Evolutionary conservation across 139 green algal genomes (phyloP).

Genomic region (Zygnema circumcarinatum): DNA sequence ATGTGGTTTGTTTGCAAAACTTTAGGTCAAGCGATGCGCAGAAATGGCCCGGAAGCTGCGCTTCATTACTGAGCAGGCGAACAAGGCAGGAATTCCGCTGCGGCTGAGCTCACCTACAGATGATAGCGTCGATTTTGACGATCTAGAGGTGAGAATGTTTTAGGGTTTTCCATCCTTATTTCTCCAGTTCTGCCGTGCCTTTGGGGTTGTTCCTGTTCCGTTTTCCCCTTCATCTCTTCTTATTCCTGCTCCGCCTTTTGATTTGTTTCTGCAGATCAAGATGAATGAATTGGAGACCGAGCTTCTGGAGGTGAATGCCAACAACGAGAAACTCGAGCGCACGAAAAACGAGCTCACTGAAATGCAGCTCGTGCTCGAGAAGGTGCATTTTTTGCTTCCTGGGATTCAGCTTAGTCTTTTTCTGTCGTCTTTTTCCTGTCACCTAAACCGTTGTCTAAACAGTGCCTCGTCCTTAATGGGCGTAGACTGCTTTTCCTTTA

Average conservation of each 20-base stretch:
- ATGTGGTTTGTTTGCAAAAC: too few relatives aligned
- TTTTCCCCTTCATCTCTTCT: too few relatives aligned
- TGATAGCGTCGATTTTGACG: conserved; percentile 73
- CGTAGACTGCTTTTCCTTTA: neutral
- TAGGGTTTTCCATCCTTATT: too few relatives aligned
- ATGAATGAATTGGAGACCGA: conserved; percentile 89
- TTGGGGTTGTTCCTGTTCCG: too few relatives aligned
- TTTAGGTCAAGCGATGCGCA: conserved; percentile 94
- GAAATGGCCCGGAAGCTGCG: conserved; percentile 95
- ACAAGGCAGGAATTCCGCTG: conserved; percentile 72
- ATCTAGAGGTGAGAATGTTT: conserved; percentile 75
- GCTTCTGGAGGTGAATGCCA: conserved; percentile 87
- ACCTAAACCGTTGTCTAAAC: too few relatives aligned
- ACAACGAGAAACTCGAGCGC: conserved; percentile 84
- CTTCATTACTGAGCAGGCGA: conserved; percentile 89
- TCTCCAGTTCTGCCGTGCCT: too few relatives aligned
- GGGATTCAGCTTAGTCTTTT: too few relatives aligned
- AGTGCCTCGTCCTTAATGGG: neutral
- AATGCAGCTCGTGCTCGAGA: conserved; percentile 95
- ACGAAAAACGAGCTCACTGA: conserved; percentile 86
- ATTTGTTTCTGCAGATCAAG: conserved; percentile 80
- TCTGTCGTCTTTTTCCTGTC: too few relatives aligned
- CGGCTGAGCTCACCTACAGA: conserved; percentile 13
- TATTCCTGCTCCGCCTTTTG: too few relatives aligned
- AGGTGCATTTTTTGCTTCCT: conserved; percentile 43